Percentiles rank a stretch among this genome's conserved stretches.
Evolutionary conservation across 164 flowering plant species (phyloP).

Genomic region (Buxus sempervirens): DNA sequence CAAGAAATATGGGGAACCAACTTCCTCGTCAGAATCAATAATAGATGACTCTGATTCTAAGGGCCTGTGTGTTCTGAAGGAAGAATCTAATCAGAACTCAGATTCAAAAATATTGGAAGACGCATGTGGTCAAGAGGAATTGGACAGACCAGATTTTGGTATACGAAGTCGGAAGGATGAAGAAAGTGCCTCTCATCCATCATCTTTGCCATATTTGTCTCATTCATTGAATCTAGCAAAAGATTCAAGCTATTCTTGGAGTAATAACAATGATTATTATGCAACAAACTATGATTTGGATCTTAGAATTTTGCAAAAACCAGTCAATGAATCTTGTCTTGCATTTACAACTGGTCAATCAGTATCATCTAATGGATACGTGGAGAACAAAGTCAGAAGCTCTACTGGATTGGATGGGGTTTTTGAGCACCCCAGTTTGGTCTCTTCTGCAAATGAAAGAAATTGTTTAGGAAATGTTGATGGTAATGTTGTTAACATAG

Average conservation of each 20-base stretch:
- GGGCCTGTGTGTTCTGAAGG: neutral
- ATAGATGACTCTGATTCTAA: conserved; percentile 7
- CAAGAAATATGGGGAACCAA: conserved; percentile 19
- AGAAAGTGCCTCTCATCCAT: conserved; percentile 11
- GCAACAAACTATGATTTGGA: conserved; percentile 15
- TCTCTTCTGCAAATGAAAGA: conserved; percentile 25
- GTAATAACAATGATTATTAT: conserved; percentile 14
- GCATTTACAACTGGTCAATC: conserved; percentile 20
- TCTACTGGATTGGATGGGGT: conserved; percentile 19
- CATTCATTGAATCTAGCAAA: conserved; percentile 17
- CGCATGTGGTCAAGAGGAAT: conserved; percentile 11
- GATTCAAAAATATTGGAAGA: conserved; percentile 17
- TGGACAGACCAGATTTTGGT: conserved; percentile 18
- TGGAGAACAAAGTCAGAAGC: conserved; percentile 16
- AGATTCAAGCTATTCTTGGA: conserved; percentile 18
- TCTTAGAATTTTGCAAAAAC: conserved; percentile 11
- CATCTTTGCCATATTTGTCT: conserved; percentile 13
- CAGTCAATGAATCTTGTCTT: conserved; percentile 21
- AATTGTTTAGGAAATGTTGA: conserved; percentile 21
- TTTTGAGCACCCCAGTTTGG: conserved; percentile 17
- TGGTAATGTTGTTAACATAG: conserved; percentile 9
- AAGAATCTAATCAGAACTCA: conserved; percentile 10
- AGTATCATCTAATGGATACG: conserved; percentile 16
- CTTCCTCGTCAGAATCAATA: conserved; percentile 6
- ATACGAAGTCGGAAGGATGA: conserved; percentile 14